A percentile compares a stretch with the other conserved stretches of the same genome.
Evolutionary conservation across 768 basidiomycete genomes (phyloP).

Genomic region (Boletellus ananas): DNA sequence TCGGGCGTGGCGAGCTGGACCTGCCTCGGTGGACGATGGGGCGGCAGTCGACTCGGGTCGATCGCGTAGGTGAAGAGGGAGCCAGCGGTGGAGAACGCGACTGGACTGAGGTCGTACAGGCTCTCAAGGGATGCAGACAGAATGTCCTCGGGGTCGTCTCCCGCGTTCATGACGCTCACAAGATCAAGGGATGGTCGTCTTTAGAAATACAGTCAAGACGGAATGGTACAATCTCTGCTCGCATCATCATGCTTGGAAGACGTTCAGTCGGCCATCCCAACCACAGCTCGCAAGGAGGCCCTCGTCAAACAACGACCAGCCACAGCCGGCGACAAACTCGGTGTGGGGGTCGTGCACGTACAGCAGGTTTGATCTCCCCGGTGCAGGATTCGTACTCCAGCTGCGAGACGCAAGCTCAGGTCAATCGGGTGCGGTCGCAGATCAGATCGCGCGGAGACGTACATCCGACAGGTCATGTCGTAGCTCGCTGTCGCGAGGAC

Average conservation of each 20-base stretch:
- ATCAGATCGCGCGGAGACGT: slow-evolving; percentile 32
- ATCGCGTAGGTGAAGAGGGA: slow-evolving; percentile 46
- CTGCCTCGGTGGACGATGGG: slow-evolving; percentile 2
- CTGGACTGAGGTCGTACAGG: slow-evolving; percentile 59
- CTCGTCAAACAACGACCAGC: slow-evolving; percentile 91
- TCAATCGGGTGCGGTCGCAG: not conserved
- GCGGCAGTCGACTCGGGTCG: slow-evolving; percentile 8
- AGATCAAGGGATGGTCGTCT: not conserved
- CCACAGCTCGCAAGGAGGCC: slow-evolving; percentile 84
- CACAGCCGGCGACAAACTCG: slow-evolving; percentile 90
- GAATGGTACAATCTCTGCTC: too few relatives aligned
- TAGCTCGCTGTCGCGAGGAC: slow-evolving; percentile 73
- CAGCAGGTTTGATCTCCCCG: slow-evolving; percentile 49
- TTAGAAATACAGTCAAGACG: not conserved
- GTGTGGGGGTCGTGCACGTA: slow-evolving; percentile 85
- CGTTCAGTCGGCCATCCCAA: slow-evolving; percentile 84
- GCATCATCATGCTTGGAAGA: slow-evolving; percentile 54
- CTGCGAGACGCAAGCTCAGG: slow-evolving; percentile 34
- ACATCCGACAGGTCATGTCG: slow-evolving; percentile 96
- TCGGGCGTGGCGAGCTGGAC: slow-evolving; percentile 54
- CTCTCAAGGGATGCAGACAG: slow-evolving; percentile 59
- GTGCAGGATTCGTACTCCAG: slow-evolving; percentile 65
- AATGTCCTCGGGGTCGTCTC: slow-evolving; percentile 57
- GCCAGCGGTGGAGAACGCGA: slow-evolving; percentile 56
- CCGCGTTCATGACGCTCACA: too few relatives aligned